A percentile compares a stretch with the other conserved stretches of the same genome.
Evolutionary conservation across 345 rosid genomes (phyloP).

Genomic region (Brassica rapa): DNA sequence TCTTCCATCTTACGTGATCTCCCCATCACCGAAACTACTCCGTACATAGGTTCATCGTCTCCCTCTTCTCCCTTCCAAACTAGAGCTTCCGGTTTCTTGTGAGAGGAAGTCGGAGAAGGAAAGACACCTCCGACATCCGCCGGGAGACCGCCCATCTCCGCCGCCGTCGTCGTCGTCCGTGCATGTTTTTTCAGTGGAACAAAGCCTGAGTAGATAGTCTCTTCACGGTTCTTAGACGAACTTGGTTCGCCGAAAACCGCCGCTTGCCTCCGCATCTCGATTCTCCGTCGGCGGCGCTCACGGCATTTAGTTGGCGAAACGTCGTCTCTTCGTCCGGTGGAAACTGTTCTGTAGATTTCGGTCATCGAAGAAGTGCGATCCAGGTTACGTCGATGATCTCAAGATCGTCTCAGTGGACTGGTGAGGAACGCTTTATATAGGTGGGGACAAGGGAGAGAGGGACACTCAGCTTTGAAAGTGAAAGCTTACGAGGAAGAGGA

Average conservation of each 20-base stretch:
- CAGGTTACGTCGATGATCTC: background rate
- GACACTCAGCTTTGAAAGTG: background rate
- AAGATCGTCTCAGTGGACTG: background rate
- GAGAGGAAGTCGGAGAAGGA: background rate
- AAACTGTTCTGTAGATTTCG: slow-evolving; percentile 26
- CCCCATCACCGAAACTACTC: slow-evolving; percentile 59
- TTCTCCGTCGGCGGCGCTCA: slow-evolving; percentile 43
- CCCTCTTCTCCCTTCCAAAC: background rate
- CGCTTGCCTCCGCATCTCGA: slow-evolving; percentile 57
- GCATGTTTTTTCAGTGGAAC: slow-evolving; percentile 38
- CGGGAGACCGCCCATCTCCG: slow-evolving; percentile 25
- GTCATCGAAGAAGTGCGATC: slow-evolving; percentile 21
- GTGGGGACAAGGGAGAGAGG: slow-evolving; percentile 2
- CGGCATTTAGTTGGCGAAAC: slow-evolving; percentile 43
- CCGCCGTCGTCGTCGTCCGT: background rate
- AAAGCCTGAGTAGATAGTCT: slow-evolving; percentile 12
- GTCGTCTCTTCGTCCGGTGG: slow-evolving; percentile 34
- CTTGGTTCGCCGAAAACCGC: slow-evolving; percentile 25
- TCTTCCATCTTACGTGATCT: slow-evolving; percentile 73
- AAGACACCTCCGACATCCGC: slow-evolving; percentile 8
- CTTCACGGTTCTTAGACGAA: slow-evolving; percentile 24
- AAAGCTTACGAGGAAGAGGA: slow-evolving; percentile 31
- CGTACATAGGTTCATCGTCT: slow-evolving; percentile 47
- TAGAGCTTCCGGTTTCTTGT: background rate
- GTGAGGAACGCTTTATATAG: slow-evolving; percentile 28